Percentiles rank a stretch among this genome's conserved stretches.
Conservation (phyloP, 2,329 filamentous ascomycete genomes). For the Harringtonia lauricola region DNA sequence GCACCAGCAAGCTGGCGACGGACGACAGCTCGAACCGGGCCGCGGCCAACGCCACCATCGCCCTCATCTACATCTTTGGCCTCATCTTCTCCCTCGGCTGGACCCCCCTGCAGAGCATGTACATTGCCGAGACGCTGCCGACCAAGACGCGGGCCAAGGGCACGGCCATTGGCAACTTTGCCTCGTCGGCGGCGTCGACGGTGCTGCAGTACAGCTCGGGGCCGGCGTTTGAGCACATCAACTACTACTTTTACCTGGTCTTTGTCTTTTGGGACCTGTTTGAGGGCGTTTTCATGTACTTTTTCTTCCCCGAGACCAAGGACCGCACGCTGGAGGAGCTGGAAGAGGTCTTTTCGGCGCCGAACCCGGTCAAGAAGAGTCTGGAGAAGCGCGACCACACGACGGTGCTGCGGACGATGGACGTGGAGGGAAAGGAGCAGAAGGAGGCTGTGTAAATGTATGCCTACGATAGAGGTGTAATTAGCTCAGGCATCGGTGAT, state of each 20-base stretch:
- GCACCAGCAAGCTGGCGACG: constrained; percentile 32
- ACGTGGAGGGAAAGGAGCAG: constrained; percentile 3
- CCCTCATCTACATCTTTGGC: constrained; percentile 10
- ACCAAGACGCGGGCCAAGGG: constrained; percentile 10
- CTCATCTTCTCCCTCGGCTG: constrained; percentile 9
- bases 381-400: constrained; percentile 8
- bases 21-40: constrained; percentile 6
- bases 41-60: constrained; percentile 8
- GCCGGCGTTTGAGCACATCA: constrained; percentile 23
- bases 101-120: constrained; percentile 10
- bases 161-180: constrained; percentile 7
- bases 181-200: constrained; percentile 12
- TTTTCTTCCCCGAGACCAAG: constrained; percentile 35
- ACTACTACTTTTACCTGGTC: constrained; percentile 30
- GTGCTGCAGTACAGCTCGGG: constrained; percentile 33
- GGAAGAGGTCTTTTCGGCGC: constrained; percentile 7
- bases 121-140: constrained; percentile 9
- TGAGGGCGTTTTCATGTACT: constrained; percentile 23
- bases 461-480: neutral
- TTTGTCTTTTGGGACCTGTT: constrained; percentile 30
- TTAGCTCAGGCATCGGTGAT: too few relatives aligned
- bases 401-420: constrained; percentile 9
- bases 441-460: neutral
- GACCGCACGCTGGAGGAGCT: constrained; percentile 8
- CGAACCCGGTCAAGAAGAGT: constrained; percentile 10